These are phyloP conservation scores for Cyclotella cryptica DNA, from an alignment of 108 stramenopile species.

Conservation along the genomic window DNA sequence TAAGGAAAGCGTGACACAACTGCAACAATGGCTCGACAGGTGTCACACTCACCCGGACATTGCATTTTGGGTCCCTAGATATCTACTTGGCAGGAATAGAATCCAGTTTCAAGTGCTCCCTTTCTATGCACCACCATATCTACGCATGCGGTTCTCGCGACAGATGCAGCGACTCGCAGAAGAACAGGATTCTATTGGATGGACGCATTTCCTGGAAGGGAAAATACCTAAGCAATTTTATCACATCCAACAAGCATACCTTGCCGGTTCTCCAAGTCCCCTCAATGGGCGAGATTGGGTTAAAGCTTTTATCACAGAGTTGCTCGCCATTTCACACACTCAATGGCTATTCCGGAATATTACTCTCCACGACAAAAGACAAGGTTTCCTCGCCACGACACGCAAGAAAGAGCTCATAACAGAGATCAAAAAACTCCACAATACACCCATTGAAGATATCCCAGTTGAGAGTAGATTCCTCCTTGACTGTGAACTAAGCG, in stretches of 20 bases:
- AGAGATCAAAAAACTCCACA: not conserved
- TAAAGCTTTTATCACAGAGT: not conserved
- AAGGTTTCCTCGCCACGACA: not conserved
- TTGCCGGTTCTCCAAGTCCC: not conserved
- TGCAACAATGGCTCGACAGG: not conserved
- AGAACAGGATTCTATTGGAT: slow-evolving; percentile 14
- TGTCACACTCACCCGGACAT: slow-evolving; percentile 1
- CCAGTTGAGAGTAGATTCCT: not conserved
- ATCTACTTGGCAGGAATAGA: not conserved
- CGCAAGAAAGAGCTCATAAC: not conserved
- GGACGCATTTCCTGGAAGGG: slow-evolving; percentile 24
- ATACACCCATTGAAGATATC: not conserved
- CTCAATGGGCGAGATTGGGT: slow-evolving; percentile 5
- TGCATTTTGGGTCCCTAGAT: not conserved
- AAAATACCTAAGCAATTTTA: slow-evolving; percentile 9
- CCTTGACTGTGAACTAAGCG: not conserved
- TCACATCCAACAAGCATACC: not conserved
- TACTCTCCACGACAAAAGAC: slow-evolving; percentile 2
- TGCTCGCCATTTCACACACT: slow-evolving; percentile 4
- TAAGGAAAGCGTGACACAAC: not conserved
- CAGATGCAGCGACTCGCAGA: not conserved
- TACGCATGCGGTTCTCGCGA: not conserved
- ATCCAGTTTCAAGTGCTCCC: not conserved
- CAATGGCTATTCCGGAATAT: slow-evolving; percentile 23
- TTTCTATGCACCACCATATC: not conserved